Base-by-base conservation (phyloP, 2,329 filamentous ascomycete genomes). In the Stachybotrys chlorohalonatus region DNA sequence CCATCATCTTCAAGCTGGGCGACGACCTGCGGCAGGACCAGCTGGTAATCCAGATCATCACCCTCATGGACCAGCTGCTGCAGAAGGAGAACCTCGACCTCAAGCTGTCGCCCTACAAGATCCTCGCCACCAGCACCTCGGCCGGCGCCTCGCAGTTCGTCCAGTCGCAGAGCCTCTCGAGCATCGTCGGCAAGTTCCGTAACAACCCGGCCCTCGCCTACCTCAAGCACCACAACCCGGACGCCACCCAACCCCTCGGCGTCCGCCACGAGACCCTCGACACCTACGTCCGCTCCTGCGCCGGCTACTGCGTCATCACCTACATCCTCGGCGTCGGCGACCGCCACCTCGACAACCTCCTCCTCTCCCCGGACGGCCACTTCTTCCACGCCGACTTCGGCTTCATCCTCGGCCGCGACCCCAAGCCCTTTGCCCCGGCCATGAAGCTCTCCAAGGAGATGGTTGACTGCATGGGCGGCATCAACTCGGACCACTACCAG, bases 371-470 rank as follows among this genome's bases (percentile, higher is more conserved):
- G 1, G 87, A 92, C 61, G 94, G 85, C 0, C 90, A 95, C 70
- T 99, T 99, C 76, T 96, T 99, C 80, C 94, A 99, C 68, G 92
- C 93, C 32, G 94, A 99, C 70, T 99, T 99, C 64, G 94, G 95
- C 47, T 99, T 95, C 71, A 99, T 99, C 58, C 86, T 99, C 1
- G 94, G 94, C 16, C 89, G 94, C 47, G 94, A 99, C 62, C 94
- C 94, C 0, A 99, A 99, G 67, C 94, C 94, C 0, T 97, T 99
- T 66, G 93, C 94, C 0, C 94, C 94, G 0, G 85, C 93, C 53
- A 96, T 99, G 86, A 99, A 99, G 70, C 83, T 99, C 8, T 93
- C 88, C 66, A 93, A 92, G 63, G 93, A 99, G 67, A 99, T 99
- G 94, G 90, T 97, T 4, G 94, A 99, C 65, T 94, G 92, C 58